Evolutionary conservation across 2,329 filamentous ascomycete species (phyloP).

Genomic region (Colletotrichum spinosum): DNA sequence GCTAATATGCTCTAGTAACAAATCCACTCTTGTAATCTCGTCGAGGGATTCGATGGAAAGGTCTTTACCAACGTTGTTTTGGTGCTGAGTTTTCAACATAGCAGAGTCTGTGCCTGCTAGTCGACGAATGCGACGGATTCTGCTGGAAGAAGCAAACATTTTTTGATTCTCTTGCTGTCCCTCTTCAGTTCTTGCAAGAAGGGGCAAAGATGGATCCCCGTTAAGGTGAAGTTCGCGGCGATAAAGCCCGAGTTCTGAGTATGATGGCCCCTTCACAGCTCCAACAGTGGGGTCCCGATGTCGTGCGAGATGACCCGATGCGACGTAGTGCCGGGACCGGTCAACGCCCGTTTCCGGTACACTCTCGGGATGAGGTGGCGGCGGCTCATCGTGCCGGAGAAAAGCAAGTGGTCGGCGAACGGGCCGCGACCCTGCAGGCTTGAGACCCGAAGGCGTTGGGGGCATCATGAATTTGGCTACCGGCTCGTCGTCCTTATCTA

Average conservation of each 20-base stretch:
- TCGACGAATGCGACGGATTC: conserved; percentile 26
- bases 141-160: conserved; percentile 30
- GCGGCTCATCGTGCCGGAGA: conserved; percentile 62
- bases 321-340: conserved; percentile 50
- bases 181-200: conserved; percentile 57
- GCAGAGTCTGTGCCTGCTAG: conserved; percentile 13
- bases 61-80: neutral
- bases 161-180: conserved; percentile 56
- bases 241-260: conserved; percentile 59
- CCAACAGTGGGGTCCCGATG: conserved; percentile 62
- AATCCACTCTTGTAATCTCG: neutral
- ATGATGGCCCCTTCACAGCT: conserved; percentile 66
- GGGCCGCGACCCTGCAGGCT: conserved; percentile 40
- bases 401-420: conserved; percentile 61
- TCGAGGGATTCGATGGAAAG: neutral
- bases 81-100: neutral
- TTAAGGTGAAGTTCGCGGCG: conserved; percentile 61
- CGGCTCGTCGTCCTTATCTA: conserved; percentile 56
- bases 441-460: conserved; percentile 44
- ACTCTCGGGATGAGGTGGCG: conserved; percentile 48
- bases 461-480: conserved; percentile 50
- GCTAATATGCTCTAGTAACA: neutral
- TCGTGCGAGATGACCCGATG: conserved; percentile 53
- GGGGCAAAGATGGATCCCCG: conserved; percentile 54
- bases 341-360: conserved; percentile 43